Evolutionary conservation across 2,329 filamentous ascomycete genomes (phyloP), one percentile per base, ranked within the genome.

Genomic region (Pseudohalonectria lignicola): DNA sequence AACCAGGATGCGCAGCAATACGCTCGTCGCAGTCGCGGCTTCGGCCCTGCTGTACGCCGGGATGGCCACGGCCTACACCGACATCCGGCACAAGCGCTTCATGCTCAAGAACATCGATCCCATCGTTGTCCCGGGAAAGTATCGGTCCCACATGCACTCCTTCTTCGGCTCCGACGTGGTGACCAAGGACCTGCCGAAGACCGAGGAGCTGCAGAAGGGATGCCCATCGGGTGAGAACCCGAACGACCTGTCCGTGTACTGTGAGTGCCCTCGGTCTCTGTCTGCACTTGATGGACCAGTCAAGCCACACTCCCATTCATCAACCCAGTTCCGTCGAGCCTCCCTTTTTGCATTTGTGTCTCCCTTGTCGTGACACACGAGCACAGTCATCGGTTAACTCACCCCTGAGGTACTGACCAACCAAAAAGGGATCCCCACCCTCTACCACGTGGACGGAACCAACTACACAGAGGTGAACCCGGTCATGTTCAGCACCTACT

Each of bases 71-170:
- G 39, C 40, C 17, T 40, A 38, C 23, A 45, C 43, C 2, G 36
- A 40, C 17, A 39, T 42, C 15, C 31, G 33, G 5, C 43, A 41
- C 20, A 38, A 40, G 19, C 44, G 41, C 13, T 64, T 63, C 45
- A 64, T 65, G 59, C 45, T 51, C 39, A 66, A 65, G 46, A 65
- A 64, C 49, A 60, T 66, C 41, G 63, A 66, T 37, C 60, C 62
- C 2, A 60, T 65, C 28, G 59, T 64, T 30, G 53, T 57, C 34
- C 62, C 62, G 0, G 61, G 60, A 4, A 39, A 52, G 23, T 62
- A 61, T 46, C 57, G 55, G 35, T 60, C 56, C 4, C 63, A 66
- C 46, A 48, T 66, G 39, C 62, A 66, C 48, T 60, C 60, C 5
- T 64, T 66, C 51, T 64, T 60, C 43, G 62, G 63, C 37, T 63